Evolutionary conservation across 805 yeast genomes (phyloP), one percentile per base, ranked within the genome.

Genomic region (Hanseniaspora thailandica): DNA sequence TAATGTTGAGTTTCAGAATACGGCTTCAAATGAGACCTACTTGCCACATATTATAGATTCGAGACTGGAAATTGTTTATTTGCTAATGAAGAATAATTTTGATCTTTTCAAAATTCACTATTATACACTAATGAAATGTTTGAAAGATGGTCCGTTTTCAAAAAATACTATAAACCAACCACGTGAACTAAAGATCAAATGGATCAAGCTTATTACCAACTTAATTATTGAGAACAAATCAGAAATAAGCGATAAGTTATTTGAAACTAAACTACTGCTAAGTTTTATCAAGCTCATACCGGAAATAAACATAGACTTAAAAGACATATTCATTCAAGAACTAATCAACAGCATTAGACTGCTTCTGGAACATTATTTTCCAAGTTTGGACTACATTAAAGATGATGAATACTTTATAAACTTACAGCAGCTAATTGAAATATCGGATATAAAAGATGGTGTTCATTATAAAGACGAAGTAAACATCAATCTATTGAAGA

Each of bases 221-320:
- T 20, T 50, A 10, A 43, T 34, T 20, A 25, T 50, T 19, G 54
- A 50, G 33, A 50, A 50, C 33, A 50, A 50, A 35, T 13, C 35
- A 3, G 38, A 34, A 13, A 34, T 50, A 12, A 28, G 36, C 15
- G 43, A 43, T 12, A 26, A 17, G 4, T 23, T 43, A 15, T 50
- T 50, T 43, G 54, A 50, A 34, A 34, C 31, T 5, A 43, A 43
- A 20, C 13, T 50, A 10, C 23, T 50, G 8, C 13, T 30, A 15
- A 49, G 26, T 4, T 50, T 43, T 35, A 31, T 43, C 5, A 43
- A 50, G 9, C 36, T 50, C 6, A 34, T 50, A 26, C 54, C 54
- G 22, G 54, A 50, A 17, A n/a, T 50, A 20, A 38, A 50, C 26
- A 22, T 43, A 25, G 25, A 43, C 13, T 2, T 43, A 7, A 30